Base-by-base conservation (phyloP, 2,329 filamentous ascomycete genomes). In the Trichophyton equinum region DNA sequence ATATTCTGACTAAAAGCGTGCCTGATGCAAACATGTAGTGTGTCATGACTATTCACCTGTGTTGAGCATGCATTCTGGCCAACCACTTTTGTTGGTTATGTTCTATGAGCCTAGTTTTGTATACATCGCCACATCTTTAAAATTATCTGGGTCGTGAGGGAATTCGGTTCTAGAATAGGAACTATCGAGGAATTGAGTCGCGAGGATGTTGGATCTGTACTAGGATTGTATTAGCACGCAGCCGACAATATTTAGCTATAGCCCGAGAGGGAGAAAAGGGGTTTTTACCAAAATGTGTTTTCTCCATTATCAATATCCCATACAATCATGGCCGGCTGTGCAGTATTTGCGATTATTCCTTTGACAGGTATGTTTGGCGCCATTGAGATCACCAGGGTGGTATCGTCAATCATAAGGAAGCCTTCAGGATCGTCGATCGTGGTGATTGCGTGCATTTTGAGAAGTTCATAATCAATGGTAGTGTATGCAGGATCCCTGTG, bases 331-430 rank as follows among this genome's bases (percentile, higher is more conserved):
- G 64, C 67, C 6, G 74, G 74, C 49, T 69, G 70, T 47, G 72
- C 69, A 51, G 73, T 64, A 64, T 76, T 73, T 18, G 71, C 68
- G 40, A 76, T 65, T 27, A 75, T 70, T 62, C 75, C 71, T 56
- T 71, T 73, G 4, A 74, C 67, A 0, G 73, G 71, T 0, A 72
- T 66, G 44, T 70, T 67, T 1, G 71, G 64, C 36, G 67, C 69
- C 9, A 70, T 62, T 0, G 72, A 73, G 57, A 76, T 66, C 20
- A 76, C 71, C 30, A 74, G 58, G 9, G 72, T 72, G n/a, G 70
- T 60, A 4, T 72, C 67, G 60, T 76, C 71, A 0, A 76, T 60
- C 59, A 72, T 70, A 0, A 74, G 64, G 60, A 75, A 76, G 2
- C 71, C 74, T 5, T 67, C 66, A 1, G 68, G 66, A 44, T 69